Percentiles rank a stretch among this genome's conserved stretches.
Evolutionary conservation across 805 yeast genomes (phyloP).

Genomic region (Yamadazyma sp.): DNA sequence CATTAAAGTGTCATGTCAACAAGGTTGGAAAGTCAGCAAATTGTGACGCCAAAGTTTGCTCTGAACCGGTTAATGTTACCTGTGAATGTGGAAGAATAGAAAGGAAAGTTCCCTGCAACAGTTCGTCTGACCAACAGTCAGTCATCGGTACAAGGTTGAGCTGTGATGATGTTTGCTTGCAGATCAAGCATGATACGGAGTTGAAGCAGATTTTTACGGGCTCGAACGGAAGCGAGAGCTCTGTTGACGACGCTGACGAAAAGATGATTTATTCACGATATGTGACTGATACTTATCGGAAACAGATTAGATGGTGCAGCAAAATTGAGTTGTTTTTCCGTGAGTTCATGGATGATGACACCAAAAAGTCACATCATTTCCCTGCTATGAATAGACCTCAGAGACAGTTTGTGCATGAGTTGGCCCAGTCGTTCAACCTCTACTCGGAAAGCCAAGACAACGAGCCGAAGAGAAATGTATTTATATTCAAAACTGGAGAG

Average conservation of each 20-base stretch:
- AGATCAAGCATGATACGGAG: conserved; percentile 56
- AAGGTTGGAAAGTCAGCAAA: conserved; percentile 29
- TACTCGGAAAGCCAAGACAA: conserved; percentile 76
- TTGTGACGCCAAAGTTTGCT: conserved; percentile 57
- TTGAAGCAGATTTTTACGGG: conserved; percentile 60
- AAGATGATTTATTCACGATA: conserved; percentile 44
- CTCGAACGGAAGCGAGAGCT: conserved; percentile 12
- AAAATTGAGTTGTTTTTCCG: conserved; percentile 56
- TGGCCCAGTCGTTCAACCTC: conserved; percentile 59
- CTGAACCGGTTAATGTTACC: conserved; percentile 45
- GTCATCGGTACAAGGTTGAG: conserved; percentile 40
- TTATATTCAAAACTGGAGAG: conserved; percentile 43
- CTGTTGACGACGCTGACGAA: conserved; percentile 20
- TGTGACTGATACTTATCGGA: conserved; percentile 46
- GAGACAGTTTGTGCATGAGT: conserved; percentile 66
- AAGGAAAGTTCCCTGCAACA: conserved; percentile 56
- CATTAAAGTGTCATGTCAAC: conserved; percentile 60
- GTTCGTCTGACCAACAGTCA: conserved; percentile 35
- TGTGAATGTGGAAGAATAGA: conserved; percentile 68
- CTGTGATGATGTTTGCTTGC: conserved; percentile 73
- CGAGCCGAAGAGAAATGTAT: conserved; percentile 77
- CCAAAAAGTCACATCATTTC: conserved; percentile 52
- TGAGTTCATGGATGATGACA: conserved; percentile 7
- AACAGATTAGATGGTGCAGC: conserved; percentile 68
- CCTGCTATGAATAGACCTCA: conserved; percentile 72